A percentile compares a stretch with the other conserved stretches of the same genome.
These are phyloP conservation scores for Xylaria cubensis DNA, from an alignment of 495 filamentous ascomycete genomes.

Conservation along the genomic window DNA sequence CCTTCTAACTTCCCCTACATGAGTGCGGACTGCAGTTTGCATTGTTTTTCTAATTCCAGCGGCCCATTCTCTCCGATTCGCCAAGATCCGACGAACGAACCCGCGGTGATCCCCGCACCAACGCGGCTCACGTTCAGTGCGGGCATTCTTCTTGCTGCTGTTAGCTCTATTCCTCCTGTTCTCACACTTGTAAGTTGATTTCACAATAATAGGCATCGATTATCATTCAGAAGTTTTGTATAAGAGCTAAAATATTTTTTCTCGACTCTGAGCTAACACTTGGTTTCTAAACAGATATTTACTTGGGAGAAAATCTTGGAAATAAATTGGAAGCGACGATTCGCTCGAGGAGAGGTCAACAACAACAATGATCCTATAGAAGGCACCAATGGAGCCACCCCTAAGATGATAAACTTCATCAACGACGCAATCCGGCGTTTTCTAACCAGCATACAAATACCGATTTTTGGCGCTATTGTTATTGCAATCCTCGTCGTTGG, in stretches of 20 bases:
- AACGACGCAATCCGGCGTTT: constrained; percentile 51
- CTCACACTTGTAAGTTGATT: constrained; percentile 48
- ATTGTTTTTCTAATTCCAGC: constrained; percentile 47
- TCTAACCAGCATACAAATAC: constrained; percentile 57
- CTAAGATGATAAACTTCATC: constrained; percentile 54
- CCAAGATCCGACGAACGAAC: constrained; percentile 55
- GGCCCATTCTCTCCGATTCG: constrained; percentile 60
- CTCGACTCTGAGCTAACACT: not conserved
- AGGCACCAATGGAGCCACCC: constrained; percentile 62
- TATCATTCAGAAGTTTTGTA: not conserved
- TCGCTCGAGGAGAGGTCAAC: constrained; percentile 44
- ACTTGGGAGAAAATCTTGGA: constrained; percentile 67
- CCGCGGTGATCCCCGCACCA: constrained; percentile 63
- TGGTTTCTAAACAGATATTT: constrained; percentile 38
- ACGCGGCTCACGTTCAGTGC: constrained; percentile 57
- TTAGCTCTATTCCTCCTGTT: constrained; percentile 65
- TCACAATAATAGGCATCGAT: not conserved
- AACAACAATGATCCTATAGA: constrained; percentile 46
- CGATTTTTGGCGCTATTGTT: constrained; percentile 60
- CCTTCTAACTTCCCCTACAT: constrained; percentile 53
- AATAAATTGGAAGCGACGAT: constrained; percentile 57
- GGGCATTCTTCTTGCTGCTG: constrained; percentile 62
- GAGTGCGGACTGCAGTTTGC: constrained; percentile 46
- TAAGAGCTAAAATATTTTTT: not conserved
- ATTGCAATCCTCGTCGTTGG: constrained; percentile 61